These are phyloP conservation scores for Papiliotrema nemorosa DNA, from an alignment of 1,284 basidiomycete species.

Conservation along the genomic window DNA sequence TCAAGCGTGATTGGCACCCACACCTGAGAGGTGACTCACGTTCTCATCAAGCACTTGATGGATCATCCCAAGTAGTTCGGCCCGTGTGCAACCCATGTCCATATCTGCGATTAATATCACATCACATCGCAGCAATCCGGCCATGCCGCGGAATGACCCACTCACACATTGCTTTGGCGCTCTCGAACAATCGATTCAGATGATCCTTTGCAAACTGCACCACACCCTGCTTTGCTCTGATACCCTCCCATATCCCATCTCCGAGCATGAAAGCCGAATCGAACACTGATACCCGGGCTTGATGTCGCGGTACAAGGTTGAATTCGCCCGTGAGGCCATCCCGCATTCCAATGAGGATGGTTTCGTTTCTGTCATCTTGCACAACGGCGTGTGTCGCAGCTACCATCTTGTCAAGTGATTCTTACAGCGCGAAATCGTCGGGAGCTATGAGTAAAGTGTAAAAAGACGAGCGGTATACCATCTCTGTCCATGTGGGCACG, in stretches of 20 bases:
- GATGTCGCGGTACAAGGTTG: slow-evolving; percentile 2
- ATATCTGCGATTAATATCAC: neutral
- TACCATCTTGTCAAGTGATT: neutral
- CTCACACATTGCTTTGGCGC: slow-evolving; percentile 8
- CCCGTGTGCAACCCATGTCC: slow-evolving; percentile 3
- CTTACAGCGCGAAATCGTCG: too few species aligned
- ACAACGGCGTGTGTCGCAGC: slow-evolving; percentile 5
- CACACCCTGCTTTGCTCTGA: slow-evolving; percentile 3
- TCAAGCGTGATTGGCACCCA: too few species aligned
- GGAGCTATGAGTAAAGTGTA: too few species aligned
- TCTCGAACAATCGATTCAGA: slow-evolving; percentile 7
- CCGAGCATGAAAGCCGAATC: slow-evolving; percentile 10
- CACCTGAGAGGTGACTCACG: neutral
- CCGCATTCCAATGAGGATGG: slow-evolving; percentile 8
- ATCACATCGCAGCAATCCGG: too few species aligned
- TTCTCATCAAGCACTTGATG: slow-evolving; percentile 1
- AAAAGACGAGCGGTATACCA: too few species aligned
- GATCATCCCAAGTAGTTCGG: slow-evolving; percentile 2
- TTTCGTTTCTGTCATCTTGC: neutral
- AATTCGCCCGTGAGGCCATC: slow-evolving; percentile 6
- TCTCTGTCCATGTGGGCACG: too few species aligned
- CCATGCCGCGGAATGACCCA: too few species aligned
- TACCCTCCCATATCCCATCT: slow-evolving; percentile 7
- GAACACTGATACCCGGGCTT: slow-evolving; percentile 5
- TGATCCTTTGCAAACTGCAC: slow-evolving; percentile 8